Percentiles rank a stretch among this genome's conserved stretches.
Evolutionary conservation across 2,329 filamentous ascomycete species (phyloP).

Genomic region (Nigrograna mackinnonii): DNA sequence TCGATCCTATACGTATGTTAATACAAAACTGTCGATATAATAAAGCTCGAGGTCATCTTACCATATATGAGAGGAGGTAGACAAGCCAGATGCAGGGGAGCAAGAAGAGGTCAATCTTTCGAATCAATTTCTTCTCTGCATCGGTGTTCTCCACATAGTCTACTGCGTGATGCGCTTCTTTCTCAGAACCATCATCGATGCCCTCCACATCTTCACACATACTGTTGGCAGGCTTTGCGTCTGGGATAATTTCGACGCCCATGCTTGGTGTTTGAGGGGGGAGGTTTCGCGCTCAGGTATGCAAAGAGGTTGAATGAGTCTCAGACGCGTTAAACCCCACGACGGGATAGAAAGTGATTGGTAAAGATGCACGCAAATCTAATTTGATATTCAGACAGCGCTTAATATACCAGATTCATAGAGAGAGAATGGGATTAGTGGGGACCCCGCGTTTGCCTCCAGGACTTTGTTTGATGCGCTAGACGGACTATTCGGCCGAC

Average conservation of each 20-base stretch:
- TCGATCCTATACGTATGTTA: constrained; percentile 43
- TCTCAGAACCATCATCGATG: neutral
- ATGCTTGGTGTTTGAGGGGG: neutral
- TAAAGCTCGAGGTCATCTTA: neutral
- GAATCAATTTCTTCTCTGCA: constrained; percentile 8
- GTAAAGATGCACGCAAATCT: too few relatives aligned
- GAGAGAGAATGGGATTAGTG: too few relatives aligned
- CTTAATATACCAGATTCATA: too few relatives aligned
- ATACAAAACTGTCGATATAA: neutral
- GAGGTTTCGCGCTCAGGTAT: too few relatives aligned
- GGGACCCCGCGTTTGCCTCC: too few relatives aligned
- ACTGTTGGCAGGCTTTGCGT: neutral
- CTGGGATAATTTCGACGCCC: neutral
- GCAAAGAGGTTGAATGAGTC: too few relatives aligned
- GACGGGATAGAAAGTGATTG: too few relatives aligned
- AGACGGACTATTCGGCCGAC: neutral
- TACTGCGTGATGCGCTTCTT: neutral
- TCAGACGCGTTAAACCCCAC: too few relatives aligned
- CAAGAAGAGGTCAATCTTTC: constrained; percentile 8
- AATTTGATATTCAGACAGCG: too few relatives aligned
- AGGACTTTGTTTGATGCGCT: too few relatives aligned
- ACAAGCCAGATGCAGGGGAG: constrained; percentile 11
- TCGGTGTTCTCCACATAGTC: neutral
- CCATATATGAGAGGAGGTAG: constrained; percentile 4
- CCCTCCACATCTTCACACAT: neutral